Conservation (phyloP, 1,284 basidiomycete genomes). For the Coriolopsis trogii region DNA sequence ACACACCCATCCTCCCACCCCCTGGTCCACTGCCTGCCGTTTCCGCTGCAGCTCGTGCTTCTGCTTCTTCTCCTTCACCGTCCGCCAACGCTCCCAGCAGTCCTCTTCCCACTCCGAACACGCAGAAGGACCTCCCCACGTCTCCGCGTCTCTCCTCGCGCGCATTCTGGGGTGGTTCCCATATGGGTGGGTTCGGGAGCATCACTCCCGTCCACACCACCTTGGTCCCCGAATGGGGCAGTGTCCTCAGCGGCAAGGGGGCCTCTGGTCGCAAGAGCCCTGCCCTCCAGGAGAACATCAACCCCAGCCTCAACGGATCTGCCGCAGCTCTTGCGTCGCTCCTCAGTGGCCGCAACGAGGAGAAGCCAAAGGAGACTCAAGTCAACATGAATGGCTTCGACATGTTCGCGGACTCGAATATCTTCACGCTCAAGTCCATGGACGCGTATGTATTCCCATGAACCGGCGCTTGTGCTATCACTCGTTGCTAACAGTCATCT, state of each 20-base stretch:
- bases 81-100: constrained; percentile 33
- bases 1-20: constrained; percentile 45
- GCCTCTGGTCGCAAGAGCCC: constrained; percentile 29
- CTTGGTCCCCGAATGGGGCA: constrained; percentile 62
- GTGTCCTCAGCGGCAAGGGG: constrained; percentile 39
- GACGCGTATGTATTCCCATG: constrained; percentile 57
- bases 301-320: constrained; percentile 66
- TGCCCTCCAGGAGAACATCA: constrained; percentile 78
- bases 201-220: constrained; percentile 87
- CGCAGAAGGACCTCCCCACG: constrained; percentile 81
- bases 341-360: constrained; percentile 18
- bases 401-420: constrained; percentile 73
- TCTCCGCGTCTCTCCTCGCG: constrained; percentile 53
- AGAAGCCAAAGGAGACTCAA: constrained; percentile 29
- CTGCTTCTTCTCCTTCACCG: constrained; percentile 26
- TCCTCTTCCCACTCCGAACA: constrained; percentile 68
- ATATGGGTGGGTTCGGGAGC: constrained; percentile 55
- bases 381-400: constrained; percentile 47
- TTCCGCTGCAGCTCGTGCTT: constrained; percentile 32
- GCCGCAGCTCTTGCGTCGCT: constrained; percentile 17
- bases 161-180: constrained; percentile 78
- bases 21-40: constrained; percentile 45
- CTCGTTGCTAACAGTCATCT: constrained; percentile 8
- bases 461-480: background rate
- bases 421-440: constrained; percentile 81